A percentile compares a stretch with the other conserved stretches of the same genome.
These are phyloP conservation scores for Penicillium capsulatum DNA, from an alignment of 2,329 filamentous ascomycete genomes.

Conservation along the genomic window DNA sequence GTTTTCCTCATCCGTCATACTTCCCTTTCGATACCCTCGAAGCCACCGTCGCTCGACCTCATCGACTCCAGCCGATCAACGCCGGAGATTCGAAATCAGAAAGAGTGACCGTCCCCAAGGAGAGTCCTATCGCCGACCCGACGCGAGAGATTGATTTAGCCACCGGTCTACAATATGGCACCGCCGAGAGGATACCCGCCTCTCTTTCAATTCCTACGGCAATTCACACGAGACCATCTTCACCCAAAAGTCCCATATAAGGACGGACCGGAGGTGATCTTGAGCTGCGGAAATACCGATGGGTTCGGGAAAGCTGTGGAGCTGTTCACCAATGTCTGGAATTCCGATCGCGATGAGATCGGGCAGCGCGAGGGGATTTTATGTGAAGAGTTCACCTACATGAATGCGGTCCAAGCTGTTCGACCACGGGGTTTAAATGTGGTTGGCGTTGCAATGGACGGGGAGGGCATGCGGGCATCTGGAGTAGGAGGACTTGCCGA, in stretches of 20 bases:
- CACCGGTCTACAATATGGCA: slow-evolving; percentile 81
- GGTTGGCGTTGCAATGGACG: slow-evolving; percentile 70
- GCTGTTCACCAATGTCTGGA: slow-evolving; percentile 72
- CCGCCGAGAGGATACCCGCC: slow-evolving; percentile 77
- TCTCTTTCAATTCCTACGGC: slow-evolving; percentile 69
- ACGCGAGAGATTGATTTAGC: slow-evolving; percentile 71
- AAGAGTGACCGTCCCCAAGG: slow-evolving; percentile 69
- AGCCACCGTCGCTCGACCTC: slow-evolving; percentile 68
- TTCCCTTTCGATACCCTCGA: slow-evolving; percentile 92
- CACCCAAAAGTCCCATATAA: slow-evolving; percentile 78
- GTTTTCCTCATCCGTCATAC: slow-evolving; percentile 72
- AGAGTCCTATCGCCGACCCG: slow-evolving; percentile 55
- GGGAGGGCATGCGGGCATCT: slow-evolving; percentile 70
- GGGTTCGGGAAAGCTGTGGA: slow-evolving; percentile 75
- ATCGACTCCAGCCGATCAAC: slow-evolving; percentile 68
- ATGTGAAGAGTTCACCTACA: slow-evolving; percentile 76
- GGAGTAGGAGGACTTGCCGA: slow-evolving; percentile 72
- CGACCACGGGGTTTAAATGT: slow-evolving; percentile 67
- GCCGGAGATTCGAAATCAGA: slow-evolving; percentile 47
- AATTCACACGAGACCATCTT: slow-evolving; percentile 71
- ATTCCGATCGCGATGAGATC: slow-evolving; percentile 61
- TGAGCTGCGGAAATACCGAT: slow-evolving; percentile 81
- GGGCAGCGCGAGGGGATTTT: slow-evolving; percentile 71
- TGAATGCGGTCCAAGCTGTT: slow-evolving; percentile 66
- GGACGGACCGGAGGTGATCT: slow-evolving; percentile 69